Conservation (phyloP, 345 rosid genomes). For the Arabis alpina region DNA sequence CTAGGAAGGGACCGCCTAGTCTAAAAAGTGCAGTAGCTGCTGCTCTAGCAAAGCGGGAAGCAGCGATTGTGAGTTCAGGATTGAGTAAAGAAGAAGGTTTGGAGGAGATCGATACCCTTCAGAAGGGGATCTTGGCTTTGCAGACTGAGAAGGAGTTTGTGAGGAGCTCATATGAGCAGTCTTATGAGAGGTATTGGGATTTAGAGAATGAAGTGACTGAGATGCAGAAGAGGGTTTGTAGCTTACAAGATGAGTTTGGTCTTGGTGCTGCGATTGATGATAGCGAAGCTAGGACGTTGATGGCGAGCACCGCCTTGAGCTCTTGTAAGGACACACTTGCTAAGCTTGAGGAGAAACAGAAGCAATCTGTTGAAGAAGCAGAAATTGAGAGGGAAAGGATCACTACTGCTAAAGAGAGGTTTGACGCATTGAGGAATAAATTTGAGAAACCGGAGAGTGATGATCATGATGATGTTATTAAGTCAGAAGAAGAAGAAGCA, state of each 20-base stretch:
- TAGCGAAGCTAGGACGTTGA: conserved; percentile 73
- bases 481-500: conserved; percentile 24
- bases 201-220: conserved; percentile 64
- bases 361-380: conserved; percentile 56
- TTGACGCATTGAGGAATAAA: conserved; percentile 47
- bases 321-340: conserved; percentile 70
- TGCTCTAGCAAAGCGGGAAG: conserved; percentile 35
- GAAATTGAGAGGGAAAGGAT: conserved; percentile 57
- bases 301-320: conserved; percentile 70
- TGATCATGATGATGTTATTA: conserved; percentile 29
- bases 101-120: conserved; percentile 66
- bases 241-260: conserved; percentile 81
- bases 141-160: conserved; percentile 83
- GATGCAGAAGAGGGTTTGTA: conserved; percentile 60
- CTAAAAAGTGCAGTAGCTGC: conserved; percentile 41
- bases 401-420: conserved; percentile 50
- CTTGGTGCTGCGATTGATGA: conserved; percentile 61
- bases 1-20: conserved; percentile 47
- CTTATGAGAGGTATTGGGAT: conserved; percentile 56
- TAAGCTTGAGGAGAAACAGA: conserved; percentile 64
- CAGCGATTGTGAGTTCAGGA: conserved; percentile 49
- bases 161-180: conserved; percentile 58
- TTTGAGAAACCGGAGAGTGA: conserved; percentile 35
- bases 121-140: conserved; percentile 65
- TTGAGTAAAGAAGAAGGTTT: conserved; percentile 61